These are phyloP conservation scores for Penicillium frequentans DNA, from an alignment of 2,329 filamentous ascomycete genomes.

Conservation along the genomic window DNA sequence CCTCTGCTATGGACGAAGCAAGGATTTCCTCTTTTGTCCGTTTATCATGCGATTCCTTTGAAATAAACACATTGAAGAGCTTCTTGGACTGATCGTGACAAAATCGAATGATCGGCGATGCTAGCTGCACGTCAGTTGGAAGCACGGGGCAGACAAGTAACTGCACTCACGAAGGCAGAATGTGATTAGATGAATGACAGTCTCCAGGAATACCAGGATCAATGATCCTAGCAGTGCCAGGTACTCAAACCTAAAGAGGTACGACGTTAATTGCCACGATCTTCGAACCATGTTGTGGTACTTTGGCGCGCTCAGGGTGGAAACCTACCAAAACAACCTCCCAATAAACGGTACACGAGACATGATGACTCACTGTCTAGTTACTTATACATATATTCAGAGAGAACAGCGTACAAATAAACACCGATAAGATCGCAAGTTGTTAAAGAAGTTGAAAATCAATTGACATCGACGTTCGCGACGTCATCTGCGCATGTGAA, in stretches of 20 bases:
- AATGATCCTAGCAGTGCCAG: conserved; percentile 82
- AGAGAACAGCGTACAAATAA: background rate
- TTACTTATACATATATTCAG: conserved; percentile 7
- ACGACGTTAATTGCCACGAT: conserved; percentile 4
- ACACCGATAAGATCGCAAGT: background rate
- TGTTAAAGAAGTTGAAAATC: background rate
- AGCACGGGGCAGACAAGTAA: background rate
- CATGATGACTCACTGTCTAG: conserved; percentile 39
- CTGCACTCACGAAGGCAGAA: conserved; percentile 74
- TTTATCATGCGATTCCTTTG: conserved; percentile 66
- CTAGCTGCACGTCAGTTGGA: conserved; percentile 45
- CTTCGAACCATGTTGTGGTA: background rate
- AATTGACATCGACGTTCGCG: conserved; percentile 3
- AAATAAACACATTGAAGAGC: conserved; percentile 76
- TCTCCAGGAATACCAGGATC: conserved; percentile 77
- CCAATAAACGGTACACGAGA: conserved; percentile 63
- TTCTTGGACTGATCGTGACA: conserved; percentile 80
- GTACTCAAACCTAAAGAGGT: conserved; percentile 70
- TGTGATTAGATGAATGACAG: conserved; percentile 79
- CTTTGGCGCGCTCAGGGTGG: background rate
- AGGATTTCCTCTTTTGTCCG: conserved; percentile 69
- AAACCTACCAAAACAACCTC: conserved; percentile 53
- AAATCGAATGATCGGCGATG: conserved; percentile 75
- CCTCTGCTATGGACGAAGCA: conserved; percentile 76
- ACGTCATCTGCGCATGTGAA: conserved; percentile 29